Percentiles rank a stretch among this genome's conserved stretches.
phyloP scores from a whole-genome alignment of 495 filamentous ascomycete genomes.

The Letharia lupina region DNA sequence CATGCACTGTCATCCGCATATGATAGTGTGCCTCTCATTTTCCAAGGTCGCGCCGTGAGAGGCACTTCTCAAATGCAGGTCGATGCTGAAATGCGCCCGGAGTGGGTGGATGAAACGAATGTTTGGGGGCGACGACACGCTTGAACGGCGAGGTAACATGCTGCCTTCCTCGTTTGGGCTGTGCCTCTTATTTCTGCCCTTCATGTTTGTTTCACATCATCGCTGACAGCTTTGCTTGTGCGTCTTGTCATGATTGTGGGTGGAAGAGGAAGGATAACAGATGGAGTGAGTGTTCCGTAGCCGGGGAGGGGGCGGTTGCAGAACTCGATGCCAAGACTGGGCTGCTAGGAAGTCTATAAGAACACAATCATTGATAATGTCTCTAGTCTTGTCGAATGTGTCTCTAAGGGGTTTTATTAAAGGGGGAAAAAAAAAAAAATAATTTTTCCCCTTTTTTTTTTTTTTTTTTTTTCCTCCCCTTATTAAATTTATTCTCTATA shows the following conservation, averaged over 20 bases:
- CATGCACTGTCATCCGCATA: neutral
- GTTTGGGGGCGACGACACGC: neutral
- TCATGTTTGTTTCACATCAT: neutral
- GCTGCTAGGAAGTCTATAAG: no score
- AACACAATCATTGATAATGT: neutral
- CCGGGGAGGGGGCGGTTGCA: no score
- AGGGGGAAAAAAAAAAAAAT: no score
- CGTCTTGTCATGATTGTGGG: neutral
- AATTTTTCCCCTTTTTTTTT: no score
- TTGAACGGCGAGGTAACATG: neutral
- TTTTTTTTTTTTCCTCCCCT: no score
- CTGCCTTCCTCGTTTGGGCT: neutral
- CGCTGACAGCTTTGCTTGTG: neutral
- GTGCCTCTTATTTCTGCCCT: neutral
- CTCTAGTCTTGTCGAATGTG: neutral
- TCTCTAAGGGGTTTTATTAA: no score
- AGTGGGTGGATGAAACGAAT: neutral
- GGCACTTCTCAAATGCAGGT: neutral
- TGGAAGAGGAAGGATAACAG: no score
- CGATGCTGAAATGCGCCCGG: neutral
- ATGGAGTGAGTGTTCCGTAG: no score
- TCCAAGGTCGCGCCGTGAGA: no score
- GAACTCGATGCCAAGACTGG: no score
- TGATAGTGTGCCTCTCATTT: neutral
- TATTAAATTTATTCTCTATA: no score